These are phyloP conservation scores for Grigorovia yakushimaensis DNA, from an alignment of 805 yeast species.

Conservation along the genomic window DNA sequence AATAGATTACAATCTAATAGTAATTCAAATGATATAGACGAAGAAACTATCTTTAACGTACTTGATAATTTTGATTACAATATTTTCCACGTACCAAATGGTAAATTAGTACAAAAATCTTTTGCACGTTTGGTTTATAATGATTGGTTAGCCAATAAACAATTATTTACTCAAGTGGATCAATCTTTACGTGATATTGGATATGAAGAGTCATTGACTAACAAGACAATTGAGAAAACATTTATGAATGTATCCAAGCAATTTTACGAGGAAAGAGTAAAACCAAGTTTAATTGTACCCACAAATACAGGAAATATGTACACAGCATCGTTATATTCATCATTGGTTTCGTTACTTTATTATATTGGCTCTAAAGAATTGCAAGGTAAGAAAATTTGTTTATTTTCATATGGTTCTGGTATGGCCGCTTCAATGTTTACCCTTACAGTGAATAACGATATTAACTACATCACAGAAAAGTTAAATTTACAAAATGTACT, in stretches of 20 bases:
- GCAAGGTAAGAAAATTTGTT: constrained; percentile 76
- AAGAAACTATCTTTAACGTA: constrained; percentile 21
- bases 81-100: constrained; percentile 96
- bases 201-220: constrained; percentile 71
- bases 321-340: constrained; percentile 86
- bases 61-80: constrained; percentile 76
- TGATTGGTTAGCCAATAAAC: constrained; percentile 70
- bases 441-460: constrained; percentile 70
- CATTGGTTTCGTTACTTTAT: constrained; percentile 71
- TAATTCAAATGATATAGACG: constrained; percentile 49
- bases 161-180: constrained; percentile 52
- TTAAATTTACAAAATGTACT: constrained; percentile 64
- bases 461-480: constrained; percentile 50
- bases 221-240: constrained; percentile 73
- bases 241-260: constrained; percentile 73
- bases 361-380: constrained; percentile 65
- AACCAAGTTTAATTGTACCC: constrained; percentile 75
- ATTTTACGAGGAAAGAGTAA: constrained; percentile 54
- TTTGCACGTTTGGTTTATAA: constrained; percentile 86
- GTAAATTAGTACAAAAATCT: constrained; percentile 88
- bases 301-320: constrained; percentile 98
- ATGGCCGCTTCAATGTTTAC: constrained; percentile 86
- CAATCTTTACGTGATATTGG: constrained; percentile 39
- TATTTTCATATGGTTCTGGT: constrained; percentile 97
- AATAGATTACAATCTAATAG: constrained; percentile 37